Conservation (phyloP, 163 green algal species). For the Trebouxia gelatinosa region DNA sequence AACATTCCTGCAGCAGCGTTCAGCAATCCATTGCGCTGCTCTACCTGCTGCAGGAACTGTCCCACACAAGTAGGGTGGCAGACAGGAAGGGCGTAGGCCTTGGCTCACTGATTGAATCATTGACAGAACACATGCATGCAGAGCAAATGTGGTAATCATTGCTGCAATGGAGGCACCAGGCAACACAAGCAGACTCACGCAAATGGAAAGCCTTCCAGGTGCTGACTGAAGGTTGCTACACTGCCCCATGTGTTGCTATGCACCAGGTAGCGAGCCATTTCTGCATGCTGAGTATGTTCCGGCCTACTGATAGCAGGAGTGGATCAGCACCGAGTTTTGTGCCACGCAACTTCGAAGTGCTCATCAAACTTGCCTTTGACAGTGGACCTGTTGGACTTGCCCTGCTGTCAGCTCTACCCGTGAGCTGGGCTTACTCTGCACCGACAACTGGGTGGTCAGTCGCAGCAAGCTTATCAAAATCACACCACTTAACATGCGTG, state of each 20-base stretch:
- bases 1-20: conserved; percentile 33
- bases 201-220: conserved; percentile 13
- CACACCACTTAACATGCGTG: conserved; percentile 51
- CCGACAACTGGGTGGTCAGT: conserved; percentile 94
- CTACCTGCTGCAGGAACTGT: not conserved
- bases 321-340: no score
- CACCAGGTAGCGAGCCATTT: conserved; percentile 60
- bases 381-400: no score
- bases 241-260: conserved; percentile 55
- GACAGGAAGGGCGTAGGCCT: no score
- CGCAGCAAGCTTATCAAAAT: conserved; percentile 91
- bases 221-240: conserved; percentile 41
- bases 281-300: not conserved
- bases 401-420: no score
- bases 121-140: not conserved
- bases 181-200: not conserved
- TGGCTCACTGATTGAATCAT: no score
- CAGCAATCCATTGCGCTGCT: not conserved
- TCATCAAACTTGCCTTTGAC: no score
- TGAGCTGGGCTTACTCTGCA: conserved; percentile 36
- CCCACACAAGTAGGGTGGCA: not conserved
- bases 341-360: no score
- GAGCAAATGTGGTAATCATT: not conserved
- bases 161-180: not conserved
- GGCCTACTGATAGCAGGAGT: no score